These are phyloP conservation scores for Aspergillus caelatus DNA, from an alignment of 2,329 filamentous ascomycete genomes.

Conservation along the genomic window DNA sequence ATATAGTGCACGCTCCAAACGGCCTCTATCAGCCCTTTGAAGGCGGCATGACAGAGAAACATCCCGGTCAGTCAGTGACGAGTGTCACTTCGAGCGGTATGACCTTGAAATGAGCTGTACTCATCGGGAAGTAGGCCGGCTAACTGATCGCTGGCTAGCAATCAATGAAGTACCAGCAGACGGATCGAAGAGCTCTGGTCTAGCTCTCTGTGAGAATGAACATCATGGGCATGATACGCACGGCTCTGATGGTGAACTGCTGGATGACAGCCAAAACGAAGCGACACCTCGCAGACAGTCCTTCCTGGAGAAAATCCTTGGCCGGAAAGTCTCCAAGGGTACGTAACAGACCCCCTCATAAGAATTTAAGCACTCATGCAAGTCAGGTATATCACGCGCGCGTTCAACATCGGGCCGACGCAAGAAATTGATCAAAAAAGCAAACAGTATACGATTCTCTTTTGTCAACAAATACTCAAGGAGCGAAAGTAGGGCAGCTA, in stretches of 20 bases:
- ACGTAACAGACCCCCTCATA: slow-evolving; percentile 1
- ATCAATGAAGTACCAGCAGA: slow-evolving; percentile 9
- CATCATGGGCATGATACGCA: slow-evolving; percentile 10
- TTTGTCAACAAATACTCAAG: slow-evolving; percentile 28
- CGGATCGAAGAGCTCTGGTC: slow-evolving; percentile 16
- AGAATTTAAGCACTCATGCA: slow-evolving; percentile 8
- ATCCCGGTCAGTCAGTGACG: slow-evolving; percentile 14
- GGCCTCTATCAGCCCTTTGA: slow-evolving; percentile 25
- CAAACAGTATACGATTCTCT: slow-evolving; percentile 33
- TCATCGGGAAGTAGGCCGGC: background rate
- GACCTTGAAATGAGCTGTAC: background rate
- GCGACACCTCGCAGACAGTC: slow-evolving; percentile 23
- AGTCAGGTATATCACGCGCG: slow-evolving; percentile 27
- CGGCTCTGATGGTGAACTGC: slow-evolving; percentile 16
- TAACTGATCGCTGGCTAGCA: slow-evolving; percentile 7
- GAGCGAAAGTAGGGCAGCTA: slow-evolving; percentile 18
- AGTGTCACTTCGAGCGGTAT: slow-evolving; percentile 23
- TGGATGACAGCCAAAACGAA: slow-evolving; percentile 13
- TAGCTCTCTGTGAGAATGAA: slow-evolving; percentile 24
- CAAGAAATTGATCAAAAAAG: slow-evolving; percentile 31
- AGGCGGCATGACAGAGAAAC: slow-evolving; percentile 2
- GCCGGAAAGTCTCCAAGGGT: slow-evolving; percentile 29
- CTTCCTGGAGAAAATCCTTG: slow-evolving; percentile 30
- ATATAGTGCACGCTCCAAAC: slow-evolving; percentile 31
- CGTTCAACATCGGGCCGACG: slow-evolving; percentile 24